Conservation (phyloP, 176 grass and related monocot genomes). For the Eleusine indica region DNA sequence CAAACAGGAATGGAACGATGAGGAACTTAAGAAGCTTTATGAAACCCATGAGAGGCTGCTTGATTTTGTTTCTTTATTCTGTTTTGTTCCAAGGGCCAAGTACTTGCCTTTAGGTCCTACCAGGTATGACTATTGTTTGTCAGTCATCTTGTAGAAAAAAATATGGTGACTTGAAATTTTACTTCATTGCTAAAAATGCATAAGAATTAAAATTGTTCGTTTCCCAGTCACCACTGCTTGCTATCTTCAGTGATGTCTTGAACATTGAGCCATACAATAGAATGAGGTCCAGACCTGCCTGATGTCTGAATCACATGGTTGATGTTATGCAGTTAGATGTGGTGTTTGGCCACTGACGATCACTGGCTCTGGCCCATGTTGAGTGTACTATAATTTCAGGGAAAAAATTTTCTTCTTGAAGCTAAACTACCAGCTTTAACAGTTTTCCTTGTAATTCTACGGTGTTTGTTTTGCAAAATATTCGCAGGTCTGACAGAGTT, state of each 20-base stretch:
- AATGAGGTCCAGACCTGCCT: not conserved
- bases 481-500: not conserved
- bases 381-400: not conserved
- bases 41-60: conserved; percentile 98
- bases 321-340: conserved; percentile 1
- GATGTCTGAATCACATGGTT: conserved; percentile 9
- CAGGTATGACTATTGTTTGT: conserved; percentile 57
- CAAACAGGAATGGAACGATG: conserved; percentile 98
- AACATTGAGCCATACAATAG: conserved; percentile 18
- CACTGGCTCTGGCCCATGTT: conserved; percentile 8
- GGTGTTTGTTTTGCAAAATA: not conserved
- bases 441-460: not conserved
- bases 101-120: conserved; percentile 97
- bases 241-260: conserved; percentile 25
- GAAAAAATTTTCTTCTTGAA: not conserved
- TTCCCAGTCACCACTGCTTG: not conserved
- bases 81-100: conserved; percentile 94
- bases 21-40: conserved; percentile 99
- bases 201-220: not conserved
- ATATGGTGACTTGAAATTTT: conserved; percentile 28
- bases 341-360: not conserved
- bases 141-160: conserved; percentile 26
- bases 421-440: conserved; percentile 1
- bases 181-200: conserved; percentile 33
- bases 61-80: conserved; percentile 96